Evolutionary conservation across 768 basidiomycete genomes (phyloP).

Genomic region (Lactarius indigo): DNA sequence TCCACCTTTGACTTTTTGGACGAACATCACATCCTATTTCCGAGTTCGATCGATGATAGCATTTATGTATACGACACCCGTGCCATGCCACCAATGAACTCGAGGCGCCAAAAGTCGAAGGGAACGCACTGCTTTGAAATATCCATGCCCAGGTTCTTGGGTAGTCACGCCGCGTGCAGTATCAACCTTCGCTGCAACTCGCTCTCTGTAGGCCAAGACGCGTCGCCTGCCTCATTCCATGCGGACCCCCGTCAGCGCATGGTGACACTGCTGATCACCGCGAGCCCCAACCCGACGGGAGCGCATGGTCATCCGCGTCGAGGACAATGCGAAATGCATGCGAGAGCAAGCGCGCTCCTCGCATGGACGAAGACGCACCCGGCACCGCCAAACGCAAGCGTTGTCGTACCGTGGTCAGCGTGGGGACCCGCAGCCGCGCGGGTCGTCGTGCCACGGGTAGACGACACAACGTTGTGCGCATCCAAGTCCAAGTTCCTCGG

Average conservation of each 20-base stretch:
- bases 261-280: background rate
- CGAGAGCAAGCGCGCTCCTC: conserved; percentile 1
- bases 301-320: background rate
- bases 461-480: background rate
- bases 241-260: background rate
- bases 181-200: conserved; percentile 5
- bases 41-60: conserved; percentile 4
- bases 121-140: conserved; percentile 19
- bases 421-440: conserved; percentile 6
- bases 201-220: background rate
- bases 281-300: background rate
- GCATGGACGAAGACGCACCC: conserved; percentile 7
- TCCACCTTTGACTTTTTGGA: conserved; percentile 10
- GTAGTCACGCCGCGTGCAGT: background rate
- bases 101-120: background rate
- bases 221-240: background rate
- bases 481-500: conserved; percentile 6
- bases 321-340: conserved; percentile 6
- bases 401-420: conserved; percentile 5
- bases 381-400: conserved; percentile 9
- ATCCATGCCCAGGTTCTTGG: background rate
- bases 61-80: conserved; percentile 13
- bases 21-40: conserved; percentile 16
- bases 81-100: conserved; percentile 8
- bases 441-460: background rate